These are phyloP conservation scores for Thermomyces lanuginosus DNA, from an alignment of 2,329 filamentous ascomycete species.

Conservation along the genomic window DNA sequence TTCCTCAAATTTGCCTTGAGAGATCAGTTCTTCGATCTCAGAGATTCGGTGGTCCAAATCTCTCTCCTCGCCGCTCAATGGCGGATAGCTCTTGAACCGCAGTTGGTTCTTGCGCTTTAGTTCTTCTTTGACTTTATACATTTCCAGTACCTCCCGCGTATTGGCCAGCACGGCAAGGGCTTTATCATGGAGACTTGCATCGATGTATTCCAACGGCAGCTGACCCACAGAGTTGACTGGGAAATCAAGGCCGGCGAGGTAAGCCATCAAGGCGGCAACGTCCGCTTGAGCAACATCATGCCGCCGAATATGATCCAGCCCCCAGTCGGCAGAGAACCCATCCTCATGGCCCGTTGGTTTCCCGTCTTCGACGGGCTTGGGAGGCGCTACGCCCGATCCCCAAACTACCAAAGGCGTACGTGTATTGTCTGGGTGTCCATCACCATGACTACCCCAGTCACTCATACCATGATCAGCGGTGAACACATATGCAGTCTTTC, in stretches of 20 bases:
- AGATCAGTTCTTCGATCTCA: conserved; percentile 52
- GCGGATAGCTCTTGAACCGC: conserved; percentile 58
- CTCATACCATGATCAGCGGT: conserved; percentile 99
- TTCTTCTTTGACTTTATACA: conserved; percentile 88
- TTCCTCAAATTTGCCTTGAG: conserved; percentile 48
- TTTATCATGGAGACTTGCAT: conserved; percentile 57
- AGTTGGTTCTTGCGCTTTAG: conserved; percentile 62
- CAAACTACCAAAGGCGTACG: conserved; percentile 82
- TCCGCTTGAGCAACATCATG: conserved; percentile 92
- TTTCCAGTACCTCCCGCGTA: conserved; percentile 73
- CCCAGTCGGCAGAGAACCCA: conserved; percentile 75
- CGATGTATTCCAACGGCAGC: conserved; percentile 67
- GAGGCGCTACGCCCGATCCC: conserved; percentile 78
- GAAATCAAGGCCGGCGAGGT: conserved; percentile 72
- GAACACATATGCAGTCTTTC: conserved; percentile 85
- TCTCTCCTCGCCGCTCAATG: conserved; percentile 44
- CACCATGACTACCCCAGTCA: conserved; percentile 97
- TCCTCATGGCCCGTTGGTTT: conserved; percentile 73
- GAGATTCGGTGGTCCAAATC: conserved; percentile 51
- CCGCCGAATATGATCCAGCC: conserved; percentile 59
- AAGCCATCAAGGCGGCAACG: conserved; percentile 87
- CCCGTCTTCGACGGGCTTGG: conserved; percentile 39
- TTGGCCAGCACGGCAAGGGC: conserved; percentile 74
- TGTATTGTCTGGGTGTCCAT: conserved; percentile 94
- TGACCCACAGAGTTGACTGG: conserved; percentile 94